Evolutionary conservation across 139 green algal genomes (phyloP).

Genomic region (Raphidocelis subcapitata): DNA sequence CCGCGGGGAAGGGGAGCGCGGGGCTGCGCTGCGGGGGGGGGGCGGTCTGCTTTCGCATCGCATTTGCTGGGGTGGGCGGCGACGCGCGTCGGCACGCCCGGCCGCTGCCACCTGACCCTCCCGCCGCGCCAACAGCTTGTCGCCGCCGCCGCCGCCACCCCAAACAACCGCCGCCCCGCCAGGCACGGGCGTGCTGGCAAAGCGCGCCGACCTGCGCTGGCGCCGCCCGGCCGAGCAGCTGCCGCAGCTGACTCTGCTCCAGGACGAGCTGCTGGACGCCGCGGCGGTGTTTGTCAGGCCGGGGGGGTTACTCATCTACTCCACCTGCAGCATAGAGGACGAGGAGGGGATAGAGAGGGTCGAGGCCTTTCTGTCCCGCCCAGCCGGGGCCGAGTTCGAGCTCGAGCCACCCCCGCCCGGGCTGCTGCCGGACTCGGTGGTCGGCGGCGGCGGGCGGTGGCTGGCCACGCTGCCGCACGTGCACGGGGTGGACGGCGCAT

Average conservation of each 20-base stretch:
- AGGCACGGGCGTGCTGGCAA: conserved; percentile 82
- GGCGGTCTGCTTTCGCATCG: no score
- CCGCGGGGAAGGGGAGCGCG: no score
- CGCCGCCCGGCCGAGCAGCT: conserved; percentile 60
- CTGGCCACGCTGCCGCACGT: conserved; percentile 76
- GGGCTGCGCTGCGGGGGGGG: no score
- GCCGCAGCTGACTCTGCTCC: conserved; percentile 43
- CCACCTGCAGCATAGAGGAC: conserved; percentile 75
- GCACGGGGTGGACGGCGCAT: conserved; percentile 85
- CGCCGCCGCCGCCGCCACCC: no score
- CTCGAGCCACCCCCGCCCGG: not conserved
- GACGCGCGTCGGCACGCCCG: no score
- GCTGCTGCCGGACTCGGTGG: not conserved
- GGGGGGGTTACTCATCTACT: conserved; percentile 88
- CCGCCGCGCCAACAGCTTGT: no score
- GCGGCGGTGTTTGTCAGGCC: conserved; percentile 68
- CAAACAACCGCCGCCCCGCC: not conserved
- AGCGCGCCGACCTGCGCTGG: conserved; percentile 90
- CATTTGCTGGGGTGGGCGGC: no score
- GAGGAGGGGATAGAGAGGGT: conserved; percentile 65
- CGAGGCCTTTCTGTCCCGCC: conserved; percentile 5
- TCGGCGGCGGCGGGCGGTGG: conserved; percentile 16
- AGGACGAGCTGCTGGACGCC: conserved; percentile 69
- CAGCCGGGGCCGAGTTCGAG: not conserved
- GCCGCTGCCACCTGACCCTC: no score